Evolutionary conservation across 148 eudicot species (phyloP).

Genomic region (Vaccinium myrtillus): DNA sequence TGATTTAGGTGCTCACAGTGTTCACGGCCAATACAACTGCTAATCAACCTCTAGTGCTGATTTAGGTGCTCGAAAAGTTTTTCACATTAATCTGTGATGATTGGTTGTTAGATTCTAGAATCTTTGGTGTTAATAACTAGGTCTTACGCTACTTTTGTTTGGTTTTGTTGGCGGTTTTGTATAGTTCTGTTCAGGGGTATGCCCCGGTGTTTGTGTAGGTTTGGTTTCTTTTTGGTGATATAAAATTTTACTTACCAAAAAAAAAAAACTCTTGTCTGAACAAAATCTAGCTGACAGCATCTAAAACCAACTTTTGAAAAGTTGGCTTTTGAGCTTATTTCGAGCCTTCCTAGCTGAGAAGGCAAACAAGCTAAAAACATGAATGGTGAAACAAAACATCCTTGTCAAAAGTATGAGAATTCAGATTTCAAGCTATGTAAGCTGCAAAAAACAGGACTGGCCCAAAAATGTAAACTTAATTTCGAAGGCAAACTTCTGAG

Average conservation of each 20-base stretch:
- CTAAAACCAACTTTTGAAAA: neutral
- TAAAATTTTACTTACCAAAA: too few relatives aligned
- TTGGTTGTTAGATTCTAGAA: too few relatives aligned
- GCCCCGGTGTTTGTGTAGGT: too few relatives aligned
- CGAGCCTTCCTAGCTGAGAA: neutral
- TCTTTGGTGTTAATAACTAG: too few relatives aligned
- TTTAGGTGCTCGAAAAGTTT: neutral
- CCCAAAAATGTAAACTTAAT: neutral
- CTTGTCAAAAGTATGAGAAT: neutral
- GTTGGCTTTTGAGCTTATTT: neutral
- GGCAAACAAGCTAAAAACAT: neutral
- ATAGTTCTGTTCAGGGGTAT: too few relatives aligned
- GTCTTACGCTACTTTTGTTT: too few relatives aligned
- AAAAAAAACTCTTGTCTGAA: neutral
- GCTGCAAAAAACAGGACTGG: neutral
- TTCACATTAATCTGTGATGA: too few relatives aligned
- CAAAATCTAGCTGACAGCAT: neutral
- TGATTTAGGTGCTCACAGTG: neutral
- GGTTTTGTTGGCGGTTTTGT: too few relatives aligned
- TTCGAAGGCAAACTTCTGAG: neutral
- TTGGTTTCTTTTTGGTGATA: too few relatives aligned
- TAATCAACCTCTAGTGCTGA: neutral
- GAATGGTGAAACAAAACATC: neutral
- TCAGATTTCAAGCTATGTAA: neutral
- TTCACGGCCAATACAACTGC: neutral